These are phyloP conservation scores for Ganoderma sinense DNA, from an alignment of 1,284 basidiomycete species.

Conservation along the genomic window DNA sequence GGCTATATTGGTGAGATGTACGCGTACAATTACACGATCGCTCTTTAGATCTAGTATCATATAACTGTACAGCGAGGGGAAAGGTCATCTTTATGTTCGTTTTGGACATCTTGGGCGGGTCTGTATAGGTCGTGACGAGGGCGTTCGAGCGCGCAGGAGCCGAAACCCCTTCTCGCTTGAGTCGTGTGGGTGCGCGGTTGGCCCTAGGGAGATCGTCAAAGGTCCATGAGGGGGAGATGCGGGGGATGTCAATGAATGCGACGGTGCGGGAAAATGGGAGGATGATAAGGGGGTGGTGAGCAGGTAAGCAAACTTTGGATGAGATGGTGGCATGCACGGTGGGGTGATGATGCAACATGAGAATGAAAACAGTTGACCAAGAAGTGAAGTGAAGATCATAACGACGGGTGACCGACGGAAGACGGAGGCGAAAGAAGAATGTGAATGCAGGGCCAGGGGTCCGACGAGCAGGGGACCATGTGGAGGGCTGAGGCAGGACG, in stretches of 20 bases:
- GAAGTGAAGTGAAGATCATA: conserved; percentile 12
- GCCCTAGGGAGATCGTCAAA: background rate
- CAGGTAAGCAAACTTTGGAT: background rate
- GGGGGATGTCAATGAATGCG: background rate
- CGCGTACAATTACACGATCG: conserved; percentile 41
- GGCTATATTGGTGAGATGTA: conserved; percentile 37
- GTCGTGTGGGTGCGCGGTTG: background rate
- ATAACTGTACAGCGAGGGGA: conserved; percentile 30
- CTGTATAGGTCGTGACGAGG: conserved; percentile 4
- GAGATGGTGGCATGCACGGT: background rate
- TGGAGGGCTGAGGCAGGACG: background rate
- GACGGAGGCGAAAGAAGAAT: conserved; percentile 15
- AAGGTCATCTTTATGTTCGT: conserved; percentile 11
- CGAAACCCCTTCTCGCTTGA: background rate
- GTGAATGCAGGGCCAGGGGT: background rate
- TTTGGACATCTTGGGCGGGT: conserved; percentile 10
- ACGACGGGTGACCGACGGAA: conserved; percentile 16
- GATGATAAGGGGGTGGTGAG: conserved; percentile 3
- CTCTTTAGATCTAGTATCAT: conserved; percentile 38
- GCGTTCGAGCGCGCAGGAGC: background rate
- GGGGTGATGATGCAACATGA: background rate
- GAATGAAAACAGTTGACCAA: background rate
- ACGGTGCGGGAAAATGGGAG: background rate
- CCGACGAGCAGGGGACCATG: conserved; percentile 9
- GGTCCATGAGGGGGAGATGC: background rate